Conservation (phyloP, 1,284 basidiomycete species). For the Polyporus tsugae region DNA sequence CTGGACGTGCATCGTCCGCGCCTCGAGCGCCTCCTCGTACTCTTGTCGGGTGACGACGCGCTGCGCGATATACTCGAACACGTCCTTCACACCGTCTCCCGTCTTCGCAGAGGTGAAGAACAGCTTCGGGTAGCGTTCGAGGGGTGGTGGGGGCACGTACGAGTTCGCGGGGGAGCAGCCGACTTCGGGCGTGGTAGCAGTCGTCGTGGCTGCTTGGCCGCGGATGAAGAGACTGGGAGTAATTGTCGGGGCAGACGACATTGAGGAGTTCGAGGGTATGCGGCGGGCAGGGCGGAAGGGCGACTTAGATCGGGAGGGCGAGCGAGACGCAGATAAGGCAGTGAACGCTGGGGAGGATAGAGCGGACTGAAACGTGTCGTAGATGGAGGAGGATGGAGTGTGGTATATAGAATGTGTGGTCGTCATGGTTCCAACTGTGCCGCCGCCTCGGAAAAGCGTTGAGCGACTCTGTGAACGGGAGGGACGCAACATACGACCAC, state of each 20-base stretch:
- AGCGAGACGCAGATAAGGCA: conserved; percentile 40
- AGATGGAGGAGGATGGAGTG: conserved; percentile 78
- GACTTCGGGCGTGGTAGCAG: conserved; percentile 37
- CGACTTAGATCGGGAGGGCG: conserved; percentile 36
- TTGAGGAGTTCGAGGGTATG: conserved; percentile 52
- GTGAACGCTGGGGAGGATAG: conserved; percentile 63
- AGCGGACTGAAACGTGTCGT: conserved; percentile 57
- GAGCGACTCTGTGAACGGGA: conserved; percentile 53
- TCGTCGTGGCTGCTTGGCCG: conserved; percentile 36
- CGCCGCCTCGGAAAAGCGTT: conserved; percentile 50
- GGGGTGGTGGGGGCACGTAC: conserved; percentile 38
- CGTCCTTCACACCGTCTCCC: conserved; percentile 69
- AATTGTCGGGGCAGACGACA: conserved; percentile 64
- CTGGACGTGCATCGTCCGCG: conserved; percentile 40
- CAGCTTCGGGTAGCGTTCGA: conserved; percentile 62
- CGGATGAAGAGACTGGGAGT: conserved; percentile 67
- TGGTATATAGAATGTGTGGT: conserved; percentile 71
- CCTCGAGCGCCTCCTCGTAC: conserved; percentile 60
- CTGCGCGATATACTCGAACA: conserved; percentile 73
- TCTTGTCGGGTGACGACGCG: conserved; percentile 69
- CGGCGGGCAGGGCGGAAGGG: conserved; percentile 44
- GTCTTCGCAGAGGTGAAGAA: conserved; percentile 82
- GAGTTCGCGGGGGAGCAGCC: conserved; percentile 29
- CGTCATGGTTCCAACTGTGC: conserved; percentile 61
- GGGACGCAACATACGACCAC: conserved; percentile 42